Conservation (phyloP, 2,329 filamentous ascomycete species). For the Diaporthe caulivora region DNA sequence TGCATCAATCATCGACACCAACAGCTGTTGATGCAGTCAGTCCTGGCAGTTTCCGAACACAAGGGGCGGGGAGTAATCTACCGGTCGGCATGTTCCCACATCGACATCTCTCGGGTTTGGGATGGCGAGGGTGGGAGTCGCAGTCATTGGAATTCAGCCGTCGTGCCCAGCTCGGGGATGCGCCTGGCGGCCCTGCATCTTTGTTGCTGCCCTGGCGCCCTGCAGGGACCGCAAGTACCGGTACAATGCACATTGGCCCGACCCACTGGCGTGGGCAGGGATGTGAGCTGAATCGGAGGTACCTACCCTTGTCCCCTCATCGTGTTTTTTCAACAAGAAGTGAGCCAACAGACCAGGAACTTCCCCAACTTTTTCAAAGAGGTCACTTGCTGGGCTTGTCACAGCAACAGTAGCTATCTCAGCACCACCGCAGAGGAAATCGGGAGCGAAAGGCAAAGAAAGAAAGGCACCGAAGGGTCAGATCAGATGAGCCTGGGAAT, state of each 20-base stretch:
- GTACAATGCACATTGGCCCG: slow-evolving; percentile 29
- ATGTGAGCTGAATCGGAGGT: slow-evolving; percentile 30
- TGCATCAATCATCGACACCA: background rate
- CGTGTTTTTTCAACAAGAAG: slow-evolving; percentile 43
- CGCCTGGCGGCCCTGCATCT: background rate
- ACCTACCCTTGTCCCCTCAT: slow-evolving; percentile 35
- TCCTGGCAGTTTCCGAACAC: background rate
- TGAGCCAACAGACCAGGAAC: slow-evolving; percentile 45
- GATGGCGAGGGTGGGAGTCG: background rate
- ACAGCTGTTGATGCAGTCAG: background rate
- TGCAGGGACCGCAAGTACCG: slow-evolving; percentile 36
- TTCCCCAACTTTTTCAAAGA: slow-evolving; percentile 48
- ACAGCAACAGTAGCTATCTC: slow-evolving; percentile 5
- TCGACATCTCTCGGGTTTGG: background rate
- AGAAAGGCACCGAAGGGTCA: background rate
- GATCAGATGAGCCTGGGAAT: slow-evolving; percentile 7
- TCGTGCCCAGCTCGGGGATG: slow-evolving; percentile 25
- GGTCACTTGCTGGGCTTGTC: slow-evolving; percentile 14
- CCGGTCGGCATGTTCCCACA: slow-evolving; percentile 8
- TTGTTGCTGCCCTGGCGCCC: background rate
- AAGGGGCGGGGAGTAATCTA: background rate
- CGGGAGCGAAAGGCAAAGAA: background rate
- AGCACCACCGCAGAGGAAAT: background rate
- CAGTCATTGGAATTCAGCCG: slow-evolving; percentile 17
- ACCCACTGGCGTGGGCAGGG: slow-evolving; percentile 25